Base-by-base conservation (phyloP, 2,329 filamentous ascomycete species). In the Fusarium compactum region DNA sequence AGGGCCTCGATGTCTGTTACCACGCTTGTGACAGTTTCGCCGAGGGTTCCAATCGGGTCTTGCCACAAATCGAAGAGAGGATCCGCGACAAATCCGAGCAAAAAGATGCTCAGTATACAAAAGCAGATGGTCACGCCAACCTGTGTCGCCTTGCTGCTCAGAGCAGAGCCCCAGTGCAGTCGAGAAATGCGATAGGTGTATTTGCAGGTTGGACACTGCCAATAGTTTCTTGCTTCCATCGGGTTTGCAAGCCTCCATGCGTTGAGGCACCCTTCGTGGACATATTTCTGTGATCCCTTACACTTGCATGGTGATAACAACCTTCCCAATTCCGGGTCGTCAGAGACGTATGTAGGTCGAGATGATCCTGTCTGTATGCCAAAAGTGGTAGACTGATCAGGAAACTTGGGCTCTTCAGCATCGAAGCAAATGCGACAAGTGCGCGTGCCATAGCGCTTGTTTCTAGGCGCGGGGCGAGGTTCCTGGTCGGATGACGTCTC, bases 371-470 rank as follows among this genome's bases (percentile, higher is more conserved):
- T 67, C 71, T 79, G 65, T 74, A 82, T 58, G 61, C 76, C 72
- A 77, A 81, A 67, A 57, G 77, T 68, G 58, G 78, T 70, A 56
- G 80, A 69, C 14, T 74, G 61, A 24, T 77, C 76, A 11, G 82
- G 80, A 34, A 82, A 88, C 40, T 82, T 85, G 6, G 87, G 85
- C 18, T 85, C 76, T 64, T 87, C 85, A 3, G 83, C 84, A 47
- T 98, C 95, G 43, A 97, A 85, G 78, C 95, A 98, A 70, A 98
- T 98, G 62, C 95, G 91, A 80, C 95, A 98, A 66, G 89, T 92
- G 70, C 94, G 87, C 27, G 92, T 86, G 40, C 88, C 87, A 79
- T 93, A 95, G 67, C 88, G 87, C 52, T 77, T 70, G 9, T 58
- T 58, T 16, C 60, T 62, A 38, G 69, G 57, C 9, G 48, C 54